Evolutionary conservation across 352 stramenopile genomes (phyloP).

Genomic region (Pythium myriotylum): DNA sequence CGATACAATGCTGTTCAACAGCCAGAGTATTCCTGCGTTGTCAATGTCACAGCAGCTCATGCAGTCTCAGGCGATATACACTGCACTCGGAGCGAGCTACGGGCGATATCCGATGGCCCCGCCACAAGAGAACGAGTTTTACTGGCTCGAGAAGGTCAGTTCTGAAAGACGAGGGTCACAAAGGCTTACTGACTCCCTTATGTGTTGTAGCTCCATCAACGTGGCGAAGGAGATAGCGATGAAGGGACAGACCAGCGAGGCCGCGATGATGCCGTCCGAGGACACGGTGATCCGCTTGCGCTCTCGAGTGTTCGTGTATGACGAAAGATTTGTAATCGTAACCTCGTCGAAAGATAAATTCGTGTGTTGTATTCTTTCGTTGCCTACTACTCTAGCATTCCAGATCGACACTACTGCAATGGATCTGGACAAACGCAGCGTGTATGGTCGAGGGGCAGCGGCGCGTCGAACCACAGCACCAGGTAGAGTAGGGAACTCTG

Average conservation of each 20-base stretch:
- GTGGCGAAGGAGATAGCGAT: neutral
- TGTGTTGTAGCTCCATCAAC: constrained; percentile 5
- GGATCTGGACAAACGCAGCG: too few relatives aligned
- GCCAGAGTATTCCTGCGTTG: constrained; percentile 40
- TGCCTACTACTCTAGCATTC: too few relatives aligned
- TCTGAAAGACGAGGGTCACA: neutral
- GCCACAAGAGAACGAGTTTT: constrained; percentile 84
- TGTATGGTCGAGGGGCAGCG: too few relatives aligned
- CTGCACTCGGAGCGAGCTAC: constrained; percentile 55
- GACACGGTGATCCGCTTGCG: neutral
- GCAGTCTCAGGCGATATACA: constrained; percentile 85
- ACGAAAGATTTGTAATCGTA: neutral
- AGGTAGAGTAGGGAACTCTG: too few relatives aligned
- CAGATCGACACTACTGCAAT: too few relatives aligned
- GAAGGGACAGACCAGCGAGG: neutral
- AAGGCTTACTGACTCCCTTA: neutral
- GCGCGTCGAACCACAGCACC: too few relatives aligned
- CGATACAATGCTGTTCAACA: constrained; percentile 82
- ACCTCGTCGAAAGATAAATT: too few relatives aligned
- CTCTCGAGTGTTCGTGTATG: constrained; percentile 14
- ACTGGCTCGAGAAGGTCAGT: constrained; percentile 87
- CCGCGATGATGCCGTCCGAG: neutral
- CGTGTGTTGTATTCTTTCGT: too few relatives aligned
- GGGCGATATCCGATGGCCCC: constrained; percentile 41
- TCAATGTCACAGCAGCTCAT: constrained; percentile 89